Conservation (phyloP, 495 filamentous ascomycete genomes). For the Hypoxylon fragiforme region DNA sequence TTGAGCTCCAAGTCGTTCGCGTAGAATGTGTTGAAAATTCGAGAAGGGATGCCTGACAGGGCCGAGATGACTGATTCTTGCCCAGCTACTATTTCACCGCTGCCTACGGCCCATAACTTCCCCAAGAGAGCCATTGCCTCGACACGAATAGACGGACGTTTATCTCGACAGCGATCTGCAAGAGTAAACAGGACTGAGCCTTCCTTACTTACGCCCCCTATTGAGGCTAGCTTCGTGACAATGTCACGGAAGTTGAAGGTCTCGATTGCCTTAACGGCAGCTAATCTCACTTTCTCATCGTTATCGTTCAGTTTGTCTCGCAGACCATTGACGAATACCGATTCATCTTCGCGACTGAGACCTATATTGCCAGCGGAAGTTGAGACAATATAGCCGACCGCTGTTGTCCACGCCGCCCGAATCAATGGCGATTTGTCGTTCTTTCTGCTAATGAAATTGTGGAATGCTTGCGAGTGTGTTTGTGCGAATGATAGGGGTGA, state of each 20-base stretch:
- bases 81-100: slow-evolving; percentile 80
- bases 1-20: slow-evolving; percentile 89
- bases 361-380: slow-evolving; percentile 89
- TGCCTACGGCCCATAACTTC: slow-evolving; percentile 88
- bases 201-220: slow-evolving; percentile 68
- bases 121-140: slow-evolving; percentile 84
- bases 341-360: slow-evolving; percentile 75
- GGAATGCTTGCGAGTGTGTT: slow-evolving; percentile 73
- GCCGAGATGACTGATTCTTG: slow-evolving; percentile 73
- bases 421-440: slow-evolving; percentile 83
- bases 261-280: slow-evolving; percentile 80
- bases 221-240: slow-evolving; percentile 74
- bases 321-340: slow-evolving; percentile 68
- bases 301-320: slow-evolving; percentile 80
- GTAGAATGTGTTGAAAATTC: slow-evolving; percentile 85
- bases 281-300: slow-evolving; percentile 88
- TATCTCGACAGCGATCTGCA: slow-evolving; percentile 86
- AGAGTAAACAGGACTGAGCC: slow-evolving; percentile 76
- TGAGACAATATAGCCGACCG: slow-evolving; percentile 74
- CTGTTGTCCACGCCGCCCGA: slow-evolving; percentile 80
- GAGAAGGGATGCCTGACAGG: slow-evolving; percentile 78
- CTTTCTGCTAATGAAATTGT: slow-evolving; percentile 76
- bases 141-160: slow-evolving; percentile 75
- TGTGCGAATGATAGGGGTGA: slow-evolving; percentile 84
- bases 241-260: slow-evolving; percentile 77